Conservation (phyloP, 2,329 filamentous ascomycete genomes). For the Talaromyces sp. region DNA sequence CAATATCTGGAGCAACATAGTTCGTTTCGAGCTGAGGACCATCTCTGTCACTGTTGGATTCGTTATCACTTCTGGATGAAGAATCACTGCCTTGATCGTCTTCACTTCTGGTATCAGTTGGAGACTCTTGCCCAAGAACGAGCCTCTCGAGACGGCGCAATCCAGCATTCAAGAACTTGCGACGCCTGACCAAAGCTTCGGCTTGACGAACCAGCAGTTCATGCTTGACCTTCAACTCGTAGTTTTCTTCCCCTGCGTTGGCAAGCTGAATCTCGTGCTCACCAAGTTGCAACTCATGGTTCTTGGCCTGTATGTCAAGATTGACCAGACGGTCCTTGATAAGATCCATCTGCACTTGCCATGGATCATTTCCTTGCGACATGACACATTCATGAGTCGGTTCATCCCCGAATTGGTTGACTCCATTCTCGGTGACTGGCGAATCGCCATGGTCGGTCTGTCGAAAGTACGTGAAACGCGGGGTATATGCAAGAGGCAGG, state of each 20-base stretch:
- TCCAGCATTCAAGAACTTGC: slow-evolving; percentile 57
- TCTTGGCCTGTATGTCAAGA: slow-evolving; percentile 71
- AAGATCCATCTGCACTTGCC: slow-evolving; percentile 79
- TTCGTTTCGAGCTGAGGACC: slow-evolving; percentile 52
- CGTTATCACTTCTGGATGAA: slow-evolving; percentile 31
- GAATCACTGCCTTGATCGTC: slow-evolving; percentile 22
- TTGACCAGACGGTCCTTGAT: slow-evolving; percentile 76
- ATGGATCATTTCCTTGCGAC: slow-evolving; percentile 83
- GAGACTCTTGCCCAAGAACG: slow-evolving; percentile 34
- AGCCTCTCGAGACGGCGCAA: slow-evolving; percentile 56
- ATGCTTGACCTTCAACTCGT: slow-evolving; percentile 41
- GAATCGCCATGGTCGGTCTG: slow-evolving; percentile 87
- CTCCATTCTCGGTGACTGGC: slow-evolving; percentile 70
- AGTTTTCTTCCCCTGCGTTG: slow-evolving; percentile 52
- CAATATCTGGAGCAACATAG: slow-evolving; percentile 66
- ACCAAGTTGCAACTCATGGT: slow-evolving; percentile 67
- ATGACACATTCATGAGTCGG: slow-evolving; percentile 94
- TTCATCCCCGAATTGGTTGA: slow-evolving; percentile 88
- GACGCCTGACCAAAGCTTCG: slow-evolving; percentile 55
- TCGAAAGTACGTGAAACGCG: slow-evolving; percentile 94
- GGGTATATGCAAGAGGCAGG: slow-evolving; percentile 82
- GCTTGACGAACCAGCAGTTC: slow-evolving; percentile 55
- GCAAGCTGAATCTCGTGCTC: slow-evolving; percentile 67
- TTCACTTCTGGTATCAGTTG: slow-evolving; percentile 49
- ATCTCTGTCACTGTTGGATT: slow-evolving; percentile 54